Conservation (phyloP, 176 grass and related monocot genomes). For the Avena sativa region DNA sequence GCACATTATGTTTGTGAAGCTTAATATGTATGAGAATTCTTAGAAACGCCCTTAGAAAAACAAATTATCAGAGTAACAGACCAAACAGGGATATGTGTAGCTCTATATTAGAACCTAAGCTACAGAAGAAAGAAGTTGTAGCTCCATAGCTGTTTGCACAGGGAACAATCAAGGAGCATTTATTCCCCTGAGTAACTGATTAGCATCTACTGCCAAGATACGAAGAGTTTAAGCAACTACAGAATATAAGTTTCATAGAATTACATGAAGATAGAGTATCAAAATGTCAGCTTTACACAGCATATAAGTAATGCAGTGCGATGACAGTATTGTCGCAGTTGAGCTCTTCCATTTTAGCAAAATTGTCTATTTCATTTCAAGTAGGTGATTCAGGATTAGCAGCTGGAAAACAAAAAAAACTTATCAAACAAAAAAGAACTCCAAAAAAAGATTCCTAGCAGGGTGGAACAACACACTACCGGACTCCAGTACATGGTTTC, state of each 20-base stretch:
- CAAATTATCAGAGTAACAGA: background rate
- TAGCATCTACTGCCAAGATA: conserved; percentile 27
- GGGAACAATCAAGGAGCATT: conserved; percentile 32
- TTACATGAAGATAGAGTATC: conserved; percentile 13
- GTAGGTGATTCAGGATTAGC: conserved; percentile 5
- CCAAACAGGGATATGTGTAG: conserved; percentile 14
- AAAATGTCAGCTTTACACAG: conserved; percentile 8
- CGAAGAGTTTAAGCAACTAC: background rate
- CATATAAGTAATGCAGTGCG: conserved; percentile 4
- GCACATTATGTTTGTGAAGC: background rate
- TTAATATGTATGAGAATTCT: conserved; percentile 20
- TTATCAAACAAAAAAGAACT: conserved; percentile 19
- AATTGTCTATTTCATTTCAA: conserved; percentile 1
- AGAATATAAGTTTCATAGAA: conserved; percentile 2
- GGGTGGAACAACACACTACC: conserved; percentile 7
- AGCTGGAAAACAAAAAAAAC: background rate
- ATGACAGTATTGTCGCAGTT: background rate
- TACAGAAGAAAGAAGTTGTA: background rate
- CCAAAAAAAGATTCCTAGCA: background rate
- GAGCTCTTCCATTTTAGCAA: background rate
- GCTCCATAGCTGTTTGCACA: background rate
- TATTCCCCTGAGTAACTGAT: conserved; percentile 7
- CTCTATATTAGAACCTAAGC: conserved; percentile 1
- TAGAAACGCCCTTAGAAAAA: conserved; percentile 7
- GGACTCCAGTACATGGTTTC: conserved; percentile 17